Percentiles rank a stretch among this genome's conserved stretches.
These are phyloP conservation scores for Xanthoconium stramineum DNA, from an alignment of 768 basidiomycete genomes.

Conservation along the genomic window DNA sequence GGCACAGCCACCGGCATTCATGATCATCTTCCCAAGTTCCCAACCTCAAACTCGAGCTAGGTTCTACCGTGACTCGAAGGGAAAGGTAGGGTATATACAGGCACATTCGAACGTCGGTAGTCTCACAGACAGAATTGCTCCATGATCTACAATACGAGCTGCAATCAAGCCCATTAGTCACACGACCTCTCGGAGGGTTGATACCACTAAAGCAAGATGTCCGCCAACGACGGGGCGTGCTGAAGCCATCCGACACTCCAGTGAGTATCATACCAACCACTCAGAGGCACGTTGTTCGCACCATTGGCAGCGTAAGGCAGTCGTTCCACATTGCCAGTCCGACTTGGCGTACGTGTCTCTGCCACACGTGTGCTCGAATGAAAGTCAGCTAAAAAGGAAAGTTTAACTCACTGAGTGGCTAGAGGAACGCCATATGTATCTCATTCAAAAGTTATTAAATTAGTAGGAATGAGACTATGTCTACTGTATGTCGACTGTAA, in stretches of 20 bases:
- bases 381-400: too few relatives aligned
- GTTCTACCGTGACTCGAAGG: too few relatives aligned
- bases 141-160: slow-evolving; percentile 11
- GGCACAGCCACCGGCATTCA: slow-evolving; percentile 14
- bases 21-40: too few relatives aligned
- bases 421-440: slow-evolving; percentile 22
- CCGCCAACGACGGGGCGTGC: slow-evolving; percentile 21
- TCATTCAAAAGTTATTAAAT: too few relatives aligned
- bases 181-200: not conserved
- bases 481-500: too few relatives aligned
- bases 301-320: slow-evolving; percentile 50
- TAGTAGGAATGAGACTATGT: too few relatives aligned
- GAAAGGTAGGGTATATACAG: not conserved
- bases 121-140: not conserved
- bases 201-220: slow-evolving; percentile 22
- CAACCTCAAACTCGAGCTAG: too few relatives aligned
- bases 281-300: slow-evolving; percentile 33
- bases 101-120: not conserved
- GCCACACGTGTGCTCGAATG: not conserved
- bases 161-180: not conserved
- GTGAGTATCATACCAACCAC: slow-evolving; percentile 27
- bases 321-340: slow-evolving; percentile 63
- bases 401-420: slow-evolving; percentile 7
- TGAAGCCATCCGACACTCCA: slow-evolving; percentile 16
- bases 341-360: slow-evolving; percentile 57